phyloP scores from a whole-genome alignment of 1,139 yeast genomes.

The Pichia sp. region DNA sequence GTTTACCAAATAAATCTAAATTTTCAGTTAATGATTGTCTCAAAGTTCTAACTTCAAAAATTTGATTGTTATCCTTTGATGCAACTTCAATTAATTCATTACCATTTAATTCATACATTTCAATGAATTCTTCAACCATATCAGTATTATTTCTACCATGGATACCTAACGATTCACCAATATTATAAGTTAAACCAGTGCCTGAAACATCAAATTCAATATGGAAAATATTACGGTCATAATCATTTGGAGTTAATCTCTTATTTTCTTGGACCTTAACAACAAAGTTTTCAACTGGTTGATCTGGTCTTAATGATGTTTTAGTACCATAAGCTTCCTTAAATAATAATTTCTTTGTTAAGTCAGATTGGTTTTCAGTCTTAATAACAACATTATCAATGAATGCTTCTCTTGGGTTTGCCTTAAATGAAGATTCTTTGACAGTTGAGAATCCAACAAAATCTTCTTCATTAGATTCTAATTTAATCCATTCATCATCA shows the following conservation, averaged over 20 bases:
- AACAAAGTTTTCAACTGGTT: conserved; percentile 77
- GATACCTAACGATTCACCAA: conserved; percentile 95
- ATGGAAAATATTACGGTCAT: conserved; percentile 94
- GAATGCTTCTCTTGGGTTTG: conserved; percentile 51
- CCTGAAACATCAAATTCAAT: conserved; percentile 89
- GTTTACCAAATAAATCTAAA: conserved; percentile 87
- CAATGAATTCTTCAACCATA: conserved; percentile 62
- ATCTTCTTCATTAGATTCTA: conserved; percentile 28
- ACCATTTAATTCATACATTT: conserved; percentile 60
- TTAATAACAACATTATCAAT: conserved; percentile 33
- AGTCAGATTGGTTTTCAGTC: conserved; percentile 39
- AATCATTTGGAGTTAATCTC: conserved; percentile 86
- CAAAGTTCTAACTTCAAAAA: conserved; percentile 70
- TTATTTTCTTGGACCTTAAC: conserved; percentile 89
- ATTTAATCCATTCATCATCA: conserved; percentile 35
- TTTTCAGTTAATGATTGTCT: conserved; percentile 75
- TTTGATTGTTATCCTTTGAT: conserved; percentile 53
- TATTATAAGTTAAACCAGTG: conserved; percentile 83
- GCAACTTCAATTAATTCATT: conserved; percentile 66
- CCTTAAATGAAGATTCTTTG: conserved; percentile 51
- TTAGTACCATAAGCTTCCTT: conserved; percentile 65
- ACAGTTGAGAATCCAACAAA: conserved; percentile 25
- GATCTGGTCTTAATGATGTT: conserved; percentile 74
- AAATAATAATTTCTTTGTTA: conserved; percentile 71
- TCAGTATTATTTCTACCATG: conserved; percentile 78